Evolutionary conservation across 202 grass and related monocot genomes (phyloP).

Genomic region (Zoysia matrella): DNA sequence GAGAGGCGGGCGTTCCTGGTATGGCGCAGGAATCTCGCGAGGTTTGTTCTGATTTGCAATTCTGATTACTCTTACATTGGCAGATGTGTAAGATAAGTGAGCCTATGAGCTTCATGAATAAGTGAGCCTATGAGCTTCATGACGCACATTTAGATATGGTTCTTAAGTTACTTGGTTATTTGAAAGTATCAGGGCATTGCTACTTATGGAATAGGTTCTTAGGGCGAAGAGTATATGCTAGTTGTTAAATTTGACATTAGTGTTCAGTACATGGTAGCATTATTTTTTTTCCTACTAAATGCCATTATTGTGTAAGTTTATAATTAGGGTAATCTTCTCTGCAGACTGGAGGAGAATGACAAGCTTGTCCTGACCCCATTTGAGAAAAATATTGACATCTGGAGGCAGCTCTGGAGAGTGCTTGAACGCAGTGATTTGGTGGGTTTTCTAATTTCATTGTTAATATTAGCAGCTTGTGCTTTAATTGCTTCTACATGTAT

Average conservation of each 20-base stretch:
- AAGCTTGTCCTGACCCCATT: constrained; percentile 90
- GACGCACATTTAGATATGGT: background rate
- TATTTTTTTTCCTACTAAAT: background rate
- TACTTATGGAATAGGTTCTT: background rate
- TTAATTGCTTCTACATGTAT: constrained; percentile 12
- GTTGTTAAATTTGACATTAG: background rate
- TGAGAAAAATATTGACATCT: constrained; percentile 96
- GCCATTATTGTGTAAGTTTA: background rate
- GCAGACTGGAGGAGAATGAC: constrained; percentile 89
- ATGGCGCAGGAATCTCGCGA: constrained; percentile 90
- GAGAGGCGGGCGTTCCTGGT: constrained; percentile 80
- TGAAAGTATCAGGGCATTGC: background rate
- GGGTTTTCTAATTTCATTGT: constrained; percentile 4
- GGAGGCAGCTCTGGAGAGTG: constrained; percentile 97
- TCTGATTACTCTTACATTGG: background rate
- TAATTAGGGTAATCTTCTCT: constrained; percentile 20
- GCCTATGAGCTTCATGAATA: background rate
- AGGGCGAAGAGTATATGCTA: background rate
- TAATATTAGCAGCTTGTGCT: background rate
- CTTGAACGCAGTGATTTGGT: constrained; percentile 86
- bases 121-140: background rate
- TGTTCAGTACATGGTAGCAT: background rate
- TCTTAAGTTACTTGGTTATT: background rate
- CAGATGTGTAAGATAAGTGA: background rate
- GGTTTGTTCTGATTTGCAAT: constrained; percentile 42